Evolutionary conservation across 257 asterid genomes (phyloP), one percentile per base, ranked within the genome.

Genomic region (Dorcoceras hygrometricum): DNA sequence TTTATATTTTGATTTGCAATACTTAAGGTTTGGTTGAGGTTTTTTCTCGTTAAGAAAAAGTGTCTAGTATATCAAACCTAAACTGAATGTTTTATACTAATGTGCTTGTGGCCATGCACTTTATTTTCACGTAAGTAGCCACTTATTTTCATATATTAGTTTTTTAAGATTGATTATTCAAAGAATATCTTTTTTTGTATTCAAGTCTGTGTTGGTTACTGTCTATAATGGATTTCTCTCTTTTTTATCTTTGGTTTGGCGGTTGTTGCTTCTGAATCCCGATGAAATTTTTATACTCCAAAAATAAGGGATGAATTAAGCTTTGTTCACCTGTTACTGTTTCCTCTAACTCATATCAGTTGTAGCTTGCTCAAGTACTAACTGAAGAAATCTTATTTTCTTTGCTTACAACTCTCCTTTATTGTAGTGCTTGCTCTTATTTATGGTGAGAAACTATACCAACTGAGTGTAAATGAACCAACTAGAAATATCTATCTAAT

Each of bases 61-160:
- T 26, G 23, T 31, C 23, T 50, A 14, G 67, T 56, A 26, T 32
- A 66, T 57, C 66, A 48, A 62, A 54, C 64, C 23, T 32, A 66
- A 29, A 0, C 27, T 14, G 59, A 22, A 25, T 24, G 29, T 55
- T 48, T 31, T 24, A 28, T 36, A 32, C 64, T 29, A n/a, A 4
- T 6, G 19, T 12, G 32, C 51, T 61, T 62, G 16, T 59, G 29
- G 29, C 57, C 65, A 53, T 34, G 18, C 50, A 57, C 18, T 28
- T 32, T 57, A 22, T 60, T 66, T n/a, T n/a, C n/a, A n/a, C n/a
- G n/a, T n/a, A 23, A 28, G 62, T 14, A 46, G 20, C 18, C 53
- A 39, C 11, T 29, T 9, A 34, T 43, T 55, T 59, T 34, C 39
- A 31, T 58, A 31, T 67, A 43, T 34, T 71, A 27, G n/a, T 27